phyloP scores from a whole-genome alignment of 441 rosid genomes.

The Corymbia citriodora region DNA sequence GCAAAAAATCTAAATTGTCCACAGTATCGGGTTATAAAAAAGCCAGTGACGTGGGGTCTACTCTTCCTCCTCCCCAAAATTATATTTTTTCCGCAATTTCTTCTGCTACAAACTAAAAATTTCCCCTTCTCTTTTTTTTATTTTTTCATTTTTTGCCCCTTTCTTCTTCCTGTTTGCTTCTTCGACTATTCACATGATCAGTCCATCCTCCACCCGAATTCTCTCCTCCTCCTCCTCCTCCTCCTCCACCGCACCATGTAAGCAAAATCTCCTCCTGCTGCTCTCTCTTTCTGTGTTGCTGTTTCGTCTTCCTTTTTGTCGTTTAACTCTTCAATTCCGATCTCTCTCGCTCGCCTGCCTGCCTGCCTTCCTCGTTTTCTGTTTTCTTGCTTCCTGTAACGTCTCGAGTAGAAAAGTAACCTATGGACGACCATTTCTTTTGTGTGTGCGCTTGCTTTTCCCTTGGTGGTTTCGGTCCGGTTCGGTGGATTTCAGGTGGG shows the following conservation, averaged over 20 bases:
- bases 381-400: background rate
- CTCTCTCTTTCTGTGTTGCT: background rate
- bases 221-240: background rate
- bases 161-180: background rate
- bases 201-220: background rate
- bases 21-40: background rate
- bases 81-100: background rate
- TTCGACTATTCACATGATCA: background rate
- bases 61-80: background rate
- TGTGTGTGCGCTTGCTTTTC: background rate
- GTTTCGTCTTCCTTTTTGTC: background rate
- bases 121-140: background rate
- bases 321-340: background rate
- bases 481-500: slow-evolving; percentile 5
- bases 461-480: background rate
- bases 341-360: background rate
- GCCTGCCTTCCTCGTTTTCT: background rate
- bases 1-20: background rate
- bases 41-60: background rate
- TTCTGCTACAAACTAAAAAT: background rate
- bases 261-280: background rate
- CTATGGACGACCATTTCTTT: background rate
- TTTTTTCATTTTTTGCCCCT: background rate
- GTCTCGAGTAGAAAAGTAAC: background rate
- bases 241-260: background rate